Evolutionary conservation across 257 asterid genomes (phyloP), one percentile per base, ranked within the genome.

Genomic region (Osmanthus fragrans): DNA sequence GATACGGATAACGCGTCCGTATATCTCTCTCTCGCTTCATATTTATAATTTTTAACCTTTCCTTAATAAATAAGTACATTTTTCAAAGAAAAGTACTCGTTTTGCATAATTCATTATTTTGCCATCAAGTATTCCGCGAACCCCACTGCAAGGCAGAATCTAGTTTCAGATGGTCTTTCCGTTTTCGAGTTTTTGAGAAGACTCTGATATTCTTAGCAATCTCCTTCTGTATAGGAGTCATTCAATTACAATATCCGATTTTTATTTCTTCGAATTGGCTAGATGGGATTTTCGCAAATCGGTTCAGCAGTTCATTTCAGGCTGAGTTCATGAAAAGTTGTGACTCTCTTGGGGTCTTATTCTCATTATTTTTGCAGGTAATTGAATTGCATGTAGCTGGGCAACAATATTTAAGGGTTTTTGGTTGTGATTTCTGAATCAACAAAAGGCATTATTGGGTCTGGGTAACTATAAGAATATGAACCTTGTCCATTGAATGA

Each of bases 341-440:
- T 8, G 16, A 23, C 68, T 21, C 5, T 65, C 9, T n/a, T 1
- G 16, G 76, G 60, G 54, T 23, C 4, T 65, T 29, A 40, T 63
- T 70, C 36, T 78, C 51, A 18, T 32, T 54, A 51, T 58, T 69
- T 77, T 19, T 39, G 42, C 58, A n/a, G 74, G 82, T 78, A 54
- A 77, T 64, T 73, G 15, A 37, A 23, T 18, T n/a, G 68, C 39
- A 11, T 54, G 56, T 23, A 21, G 34, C 4, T n/a, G 60, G 60
- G 40, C 42, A 0, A 39, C 13, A 10, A 10, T 18, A 18, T 19
- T 51, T 51, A 19, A 1, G 18, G 67, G 29, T 10, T 7, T 25
- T 60, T 60, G 30, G 25, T 60, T 60, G 15, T 25, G 36, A 60
- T 45, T 63, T 32, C 47, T 54, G 71, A 30, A 18, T 51, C 77